Evolutionary conservation across 2,329 filamentous ascomycete genomes (phyloP).

Genomic region (Penicillium sp.): DNA sequence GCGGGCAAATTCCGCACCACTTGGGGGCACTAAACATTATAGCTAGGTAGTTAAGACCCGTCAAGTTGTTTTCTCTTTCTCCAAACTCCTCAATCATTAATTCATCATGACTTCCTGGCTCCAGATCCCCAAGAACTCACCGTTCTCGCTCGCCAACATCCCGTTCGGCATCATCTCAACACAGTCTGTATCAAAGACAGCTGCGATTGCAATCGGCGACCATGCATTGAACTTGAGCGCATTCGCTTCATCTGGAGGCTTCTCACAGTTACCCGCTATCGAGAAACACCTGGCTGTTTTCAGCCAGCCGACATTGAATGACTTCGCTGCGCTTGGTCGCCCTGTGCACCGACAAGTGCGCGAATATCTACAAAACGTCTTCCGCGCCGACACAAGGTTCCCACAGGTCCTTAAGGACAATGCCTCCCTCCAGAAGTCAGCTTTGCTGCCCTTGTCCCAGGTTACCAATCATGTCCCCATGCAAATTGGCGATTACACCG

Average conservation of each 20-base stretch:
- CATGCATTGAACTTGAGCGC: slow-evolving; percentile 67
- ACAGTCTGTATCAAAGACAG: slow-evolving; percentile 56
- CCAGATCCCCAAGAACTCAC: slow-evolving; percentile 58
- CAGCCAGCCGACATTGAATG: slow-evolving; percentile 65
- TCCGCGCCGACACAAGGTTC: slow-evolving; percentile 59
- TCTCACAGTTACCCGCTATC: slow-evolving; percentile 58
- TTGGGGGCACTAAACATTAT: slow-evolving; percentile 1
- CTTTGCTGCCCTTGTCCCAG: slow-evolving; percentile 59
- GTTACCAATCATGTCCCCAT: slow-evolving; percentile 71
- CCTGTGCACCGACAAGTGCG: slow-evolving; percentile 68
- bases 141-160: slow-evolving; percentile 77
- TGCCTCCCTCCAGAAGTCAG: slow-evolving; percentile 54
- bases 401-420: slow-evolving; percentile 66
- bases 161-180: slow-evolving; percentile 77
- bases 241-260: slow-evolving; percentile 61
- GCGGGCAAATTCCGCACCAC: slow-evolving; percentile 19
- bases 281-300: slow-evolving; percentile 63
- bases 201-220: slow-evolving; percentile 71
- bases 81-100: slow-evolving; percentile 17
- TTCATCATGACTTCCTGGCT: slow-evolving; percentile 56
- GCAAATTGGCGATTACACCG: slow-evolving; percentile 78
- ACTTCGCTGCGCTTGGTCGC: slow-evolving; percentile 70
- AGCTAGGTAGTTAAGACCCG: not conserved
- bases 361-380: slow-evolving; percentile 65
- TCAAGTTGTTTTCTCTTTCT: slow-evolving; percentile 3